These are phyloP conservation scores for Zygotorulaspora mrakii DNA, from an alignment of 1,139 yeast species.

Conservation along the genomic window DNA sequence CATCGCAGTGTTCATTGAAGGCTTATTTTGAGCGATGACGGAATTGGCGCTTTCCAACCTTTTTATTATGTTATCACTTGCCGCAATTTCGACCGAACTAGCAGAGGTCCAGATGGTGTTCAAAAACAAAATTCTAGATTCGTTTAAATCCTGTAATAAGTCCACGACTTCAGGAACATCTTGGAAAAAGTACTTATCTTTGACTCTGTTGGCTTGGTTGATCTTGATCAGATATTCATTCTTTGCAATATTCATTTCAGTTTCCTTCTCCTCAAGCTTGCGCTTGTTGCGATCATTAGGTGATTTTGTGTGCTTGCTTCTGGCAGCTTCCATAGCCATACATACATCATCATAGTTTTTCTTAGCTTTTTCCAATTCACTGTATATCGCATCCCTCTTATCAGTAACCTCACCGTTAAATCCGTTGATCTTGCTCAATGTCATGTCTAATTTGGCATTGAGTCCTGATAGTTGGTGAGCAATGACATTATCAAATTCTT, in stretches of 20 bases:
- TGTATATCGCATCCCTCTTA: conserved; percentile 58
- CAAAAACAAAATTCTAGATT: conserved; percentile 66
- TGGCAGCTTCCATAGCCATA: conserved; percentile 71
- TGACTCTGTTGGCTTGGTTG: conserved; percentile 80
- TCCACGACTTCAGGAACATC: conserved; percentile 91
- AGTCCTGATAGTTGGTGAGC: conserved; percentile 60
- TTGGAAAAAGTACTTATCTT: conserved; percentile 89
- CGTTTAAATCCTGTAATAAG: conserved; percentile 79
- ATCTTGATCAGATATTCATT: conserved; percentile 78
- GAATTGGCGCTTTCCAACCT: conserved; percentile 52
- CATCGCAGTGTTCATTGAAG: conserved; percentile 81
- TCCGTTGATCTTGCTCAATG: conserved; percentile 53
- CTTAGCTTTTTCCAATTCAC: conserved; percentile 69
- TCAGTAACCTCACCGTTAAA: conserved; percentile 57
- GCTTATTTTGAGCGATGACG: conserved; percentile 67
- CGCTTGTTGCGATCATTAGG: conserved; percentile 56
- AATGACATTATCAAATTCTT: conserved; percentile 58
- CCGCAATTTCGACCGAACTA: conserved; percentile 56
- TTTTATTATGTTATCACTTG: conserved; percentile 51
- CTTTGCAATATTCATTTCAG: conserved; percentile 82
- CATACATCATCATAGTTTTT: conserved; percentile 75
- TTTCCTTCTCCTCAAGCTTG: conserved; percentile 59
- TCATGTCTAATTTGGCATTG: conserved; percentile 49
- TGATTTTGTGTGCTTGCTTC: conserved; percentile 60
- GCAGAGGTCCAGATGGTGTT: conserved; percentile 71